A percentile compares a stretch with the other conserved stretches of the same genome.
These are phyloP conservation scores for Priceomyces medius DNA, from an alignment of 805 yeast genomes.

Conservation along the genomic window DNA sequence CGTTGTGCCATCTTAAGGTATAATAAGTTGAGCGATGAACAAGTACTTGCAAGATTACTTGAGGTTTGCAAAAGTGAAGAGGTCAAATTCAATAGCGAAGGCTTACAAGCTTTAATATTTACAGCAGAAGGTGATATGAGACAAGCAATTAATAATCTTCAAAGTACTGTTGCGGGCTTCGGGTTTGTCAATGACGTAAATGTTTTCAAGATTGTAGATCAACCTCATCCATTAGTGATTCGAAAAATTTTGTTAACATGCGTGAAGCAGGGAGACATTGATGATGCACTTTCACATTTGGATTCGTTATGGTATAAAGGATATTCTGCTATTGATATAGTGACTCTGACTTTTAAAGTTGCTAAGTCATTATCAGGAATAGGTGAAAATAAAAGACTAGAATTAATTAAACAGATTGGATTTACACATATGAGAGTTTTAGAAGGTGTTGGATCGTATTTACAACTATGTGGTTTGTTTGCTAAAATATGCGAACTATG, in stretches of 20 bases:
- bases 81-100: slow-evolving; percentile 82
- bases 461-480: slow-evolving; percentile 82
- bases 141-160: slow-evolving; percentile 92
- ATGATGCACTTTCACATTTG: slow-evolving; percentile 62
- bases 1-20: slow-evolving; percentile 94
- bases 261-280: slow-evolving; percentile 43
- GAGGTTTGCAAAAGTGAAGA: slow-evolving; percentile 69
- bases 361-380: slow-evolving; percentile 71
- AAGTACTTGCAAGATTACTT: slow-evolving; percentile 72
- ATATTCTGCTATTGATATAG: slow-evolving; percentile 89
- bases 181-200: slow-evolving; percentile 87
- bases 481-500: slow-evolving; percentile 50
- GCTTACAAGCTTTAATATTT: slow-evolving; percentile 87
- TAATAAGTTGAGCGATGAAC: slow-evolving; percentile 77
- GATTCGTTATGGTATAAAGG: slow-evolving; percentile 83
- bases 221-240: slow-evolving; percentile 90
- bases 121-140: slow-evolving; percentile 99
- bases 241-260: slow-evolving; percentile 55
- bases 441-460: slow-evolving; percentile 87
- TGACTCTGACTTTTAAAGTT: slow-evolving; percentile 86
- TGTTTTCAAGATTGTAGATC: slow-evolving; percentile 92
- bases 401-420: slow-evolving; percentile 83
- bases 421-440: slow-evolving; percentile 86
- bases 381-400: slow-evolving; percentile 67
- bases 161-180: slow-evolving; percentile 92